Conservation (phyloP, 306 rosid genomes). For the Heteromeles arbutifolia region DNA sequence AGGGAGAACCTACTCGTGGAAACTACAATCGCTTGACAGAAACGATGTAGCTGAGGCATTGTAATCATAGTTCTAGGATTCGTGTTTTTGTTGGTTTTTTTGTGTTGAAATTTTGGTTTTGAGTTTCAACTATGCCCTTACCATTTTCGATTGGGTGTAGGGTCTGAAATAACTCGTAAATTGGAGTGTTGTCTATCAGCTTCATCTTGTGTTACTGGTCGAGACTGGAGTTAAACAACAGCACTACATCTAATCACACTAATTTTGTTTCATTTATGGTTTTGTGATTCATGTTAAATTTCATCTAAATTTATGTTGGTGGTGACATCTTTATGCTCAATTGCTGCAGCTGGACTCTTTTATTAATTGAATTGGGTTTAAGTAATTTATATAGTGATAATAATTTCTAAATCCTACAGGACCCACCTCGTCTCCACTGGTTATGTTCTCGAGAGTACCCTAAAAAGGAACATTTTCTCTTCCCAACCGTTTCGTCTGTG, state of each 20-base stretch:
- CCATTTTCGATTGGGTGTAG: neutral
- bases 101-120: neutral
- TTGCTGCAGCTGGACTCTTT: too few relatives aligned
- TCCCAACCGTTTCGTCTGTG: too few relatives aligned
- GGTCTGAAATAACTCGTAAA: slow-evolving; percentile 56
- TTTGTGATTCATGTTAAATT: too few relatives aligned
- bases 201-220: slow-evolving; percentile 35
- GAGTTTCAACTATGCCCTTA: slow-evolving; percentile 53
- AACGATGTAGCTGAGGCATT: slow-evolving; percentile 25
- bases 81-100: too few relatives aligned
- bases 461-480: too few relatives aligned
- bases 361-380: too few relatives aligned
- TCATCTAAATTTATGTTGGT: too few relatives aligned
- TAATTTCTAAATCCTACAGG: too few relatives aligned
- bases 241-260: slow-evolving; percentile 30
- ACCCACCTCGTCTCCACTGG: too few relatives aligned
- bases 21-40: slow-evolving; percentile 36
- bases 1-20: slow-evolving; percentile 49
- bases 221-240: slow-evolving; percentile 74
- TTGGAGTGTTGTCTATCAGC: slow-evolving; percentile 69
- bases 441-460: too few relatives aligned
- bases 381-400: too few relatives aligned
- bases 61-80: neutral
- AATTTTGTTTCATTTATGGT: neutral
- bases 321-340: too few relatives aligned